Base-by-base conservation (phyloP, 2,329 filamentous ascomycete species). In the Lachnellula cervina region DNA sequence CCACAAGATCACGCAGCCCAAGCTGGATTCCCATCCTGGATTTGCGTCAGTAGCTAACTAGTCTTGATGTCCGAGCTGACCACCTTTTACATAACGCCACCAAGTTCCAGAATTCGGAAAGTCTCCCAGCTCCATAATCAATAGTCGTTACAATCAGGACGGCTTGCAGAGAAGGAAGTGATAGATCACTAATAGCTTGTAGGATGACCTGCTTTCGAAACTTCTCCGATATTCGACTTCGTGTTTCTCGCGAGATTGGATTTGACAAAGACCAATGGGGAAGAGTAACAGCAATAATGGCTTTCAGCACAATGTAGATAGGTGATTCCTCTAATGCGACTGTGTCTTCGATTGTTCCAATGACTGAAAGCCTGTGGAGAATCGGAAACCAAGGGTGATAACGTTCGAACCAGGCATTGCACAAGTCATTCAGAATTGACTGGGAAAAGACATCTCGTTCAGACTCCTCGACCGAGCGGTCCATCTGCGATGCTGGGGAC, bases 341-440 rank as follows among this genome's bases (percentile, higher is more conserved):
- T 25, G 42, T 38, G 19, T 50, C 51, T 19, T 61, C 42, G 25
- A 59, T 38, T 11, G 42, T 40, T 14, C 54, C 51, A 19, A 59
- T 49, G 32, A 59, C 14, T 2, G 58, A 59, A 32, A 58, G 47
- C 37, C 55, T 55, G 51, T 59, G 58, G 23, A 73, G 61, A 38
- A 73, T 70, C 1, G 70, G 70, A 49, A 70, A 67, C 70, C 71
- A 73, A 5, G 64, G 59, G 57, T 73, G 71, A 51, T 70, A 71
- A 44, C 68, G 64, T 40, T 69, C 66, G 57, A 73, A 73, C 69
- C 68, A 73, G 2, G 66, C 57, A 9, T 64, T 58, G 45, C 66
- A 71, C 7, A 71, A 57, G 9, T 59, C 52, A 23, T 35, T 35
- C 14, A 61, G 13, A 5, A 60, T 52, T 63, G 55, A 13, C 53